phyloP scores from a whole-genome alignment of 1,284 basidiomycete genomes.

The Rhodotorula sp. region DNA sequence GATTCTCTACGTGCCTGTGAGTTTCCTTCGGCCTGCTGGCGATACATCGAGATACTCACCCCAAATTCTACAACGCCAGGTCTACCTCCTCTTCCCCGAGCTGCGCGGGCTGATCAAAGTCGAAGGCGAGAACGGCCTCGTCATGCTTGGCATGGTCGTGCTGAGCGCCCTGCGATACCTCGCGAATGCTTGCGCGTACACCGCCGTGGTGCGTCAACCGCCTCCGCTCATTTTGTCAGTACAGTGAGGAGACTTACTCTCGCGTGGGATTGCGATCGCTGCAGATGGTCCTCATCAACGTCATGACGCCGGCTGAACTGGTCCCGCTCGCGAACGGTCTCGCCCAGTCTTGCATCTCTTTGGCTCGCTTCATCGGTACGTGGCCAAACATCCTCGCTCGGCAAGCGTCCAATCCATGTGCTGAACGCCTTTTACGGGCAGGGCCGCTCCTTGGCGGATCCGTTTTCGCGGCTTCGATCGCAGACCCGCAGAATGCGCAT shows the following conservation, averaged over 20 bases:
- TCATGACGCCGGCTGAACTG: conserved; percentile 51
- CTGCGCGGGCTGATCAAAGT: conserved; percentile 40
- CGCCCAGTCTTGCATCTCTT: conserved; percentile 50
- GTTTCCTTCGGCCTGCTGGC: not conserved
- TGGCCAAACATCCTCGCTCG: not conserved
- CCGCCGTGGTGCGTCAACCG: conserved; percentile 33
- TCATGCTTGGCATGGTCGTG: conserved; percentile 44
- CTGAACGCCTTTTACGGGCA: not conserved
- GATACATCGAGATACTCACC: not conserved
- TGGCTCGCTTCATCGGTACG: conserved; percentile 51
- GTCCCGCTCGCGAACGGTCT: conserved; percentile 53
- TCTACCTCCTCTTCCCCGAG: conserved; percentile 44
- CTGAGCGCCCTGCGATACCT: conserved; percentile 42
- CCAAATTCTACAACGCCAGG: not conserved
- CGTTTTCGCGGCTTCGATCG: conserved; percentile 44
- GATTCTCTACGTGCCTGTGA: conserved; percentile 41
- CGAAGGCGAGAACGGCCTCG: conserved; percentile 32
- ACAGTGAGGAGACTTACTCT: not conserved
- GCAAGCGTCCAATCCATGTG: not conserved
- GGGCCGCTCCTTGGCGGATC: conserved; percentile 32
- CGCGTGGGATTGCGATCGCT: no score
- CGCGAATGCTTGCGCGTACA: conserved; percentile 43
- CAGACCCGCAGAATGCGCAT: conserved; percentile 37
- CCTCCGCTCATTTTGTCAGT: not conserved
- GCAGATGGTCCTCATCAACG: conserved; percentile 47